Percentiles rank a stretch among this genome's conserved stretches.
These are phyloP conservation scores for Petunia axillaris DNA, from an alignment of 257 asterid genomes.

Conservation along the genomic window DNA sequence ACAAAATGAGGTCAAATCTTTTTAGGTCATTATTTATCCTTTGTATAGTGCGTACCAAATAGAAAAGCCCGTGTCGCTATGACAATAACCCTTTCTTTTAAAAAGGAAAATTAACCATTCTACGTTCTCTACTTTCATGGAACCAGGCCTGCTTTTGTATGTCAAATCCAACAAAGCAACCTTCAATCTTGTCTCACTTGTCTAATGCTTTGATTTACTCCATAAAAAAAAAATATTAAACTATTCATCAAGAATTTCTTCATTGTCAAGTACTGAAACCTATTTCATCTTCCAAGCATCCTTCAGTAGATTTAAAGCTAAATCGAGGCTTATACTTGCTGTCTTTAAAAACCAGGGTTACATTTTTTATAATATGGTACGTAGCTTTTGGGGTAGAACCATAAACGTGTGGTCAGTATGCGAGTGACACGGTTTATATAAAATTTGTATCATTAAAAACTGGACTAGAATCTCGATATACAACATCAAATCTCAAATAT, in stretches of 20 bases:
- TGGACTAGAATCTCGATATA: neutral
- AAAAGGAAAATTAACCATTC: neutral
- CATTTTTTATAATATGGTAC: neutral
- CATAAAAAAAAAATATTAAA: neutral
- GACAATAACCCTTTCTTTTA: neutral
- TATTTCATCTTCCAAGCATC: neutral
- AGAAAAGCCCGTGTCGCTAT: neutral
- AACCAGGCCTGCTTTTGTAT: neutral
- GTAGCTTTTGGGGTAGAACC: neutral
- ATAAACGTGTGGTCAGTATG: neutral
- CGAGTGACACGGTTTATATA: neutral
- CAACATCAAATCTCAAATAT: neutral
- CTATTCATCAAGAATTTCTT: neutral
- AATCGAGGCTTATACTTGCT: neutral
- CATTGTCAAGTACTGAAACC: neutral
- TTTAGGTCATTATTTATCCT: neutral
- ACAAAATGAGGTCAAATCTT: conserved; percentile 15
- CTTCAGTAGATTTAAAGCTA: neutral
- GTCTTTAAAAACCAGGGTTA: neutral
- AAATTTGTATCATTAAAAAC: neutral
- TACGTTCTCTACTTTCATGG: neutral
- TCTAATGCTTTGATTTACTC: neutral
- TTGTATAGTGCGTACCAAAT: conserved; percentile 1
- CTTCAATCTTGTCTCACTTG: conserved; percentile 5
- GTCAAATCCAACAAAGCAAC: neutral